Conservation (phyloP, 2,329 filamentous ascomycete genomes). For the Nemania serpens region DNA sequence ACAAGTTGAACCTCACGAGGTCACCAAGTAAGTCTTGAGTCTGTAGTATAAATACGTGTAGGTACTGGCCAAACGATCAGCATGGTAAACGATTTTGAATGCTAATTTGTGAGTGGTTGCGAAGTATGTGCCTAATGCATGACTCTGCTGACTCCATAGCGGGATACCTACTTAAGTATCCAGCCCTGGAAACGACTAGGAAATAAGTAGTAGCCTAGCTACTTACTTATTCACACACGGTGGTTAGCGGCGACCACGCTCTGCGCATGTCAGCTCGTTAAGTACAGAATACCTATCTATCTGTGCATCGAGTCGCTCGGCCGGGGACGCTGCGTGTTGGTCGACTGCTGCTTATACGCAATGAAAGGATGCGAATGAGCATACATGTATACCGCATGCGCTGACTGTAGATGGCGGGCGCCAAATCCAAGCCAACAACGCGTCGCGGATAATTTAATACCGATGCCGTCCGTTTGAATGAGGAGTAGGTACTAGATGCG, state of each 20-base stretch:
- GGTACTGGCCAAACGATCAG: constrained; percentile 8
- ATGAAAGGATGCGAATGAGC: not conserved
- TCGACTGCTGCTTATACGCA: not conserved
- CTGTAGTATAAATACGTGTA: not conserved
- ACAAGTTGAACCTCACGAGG: not conserved
- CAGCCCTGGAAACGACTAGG: not conserved
- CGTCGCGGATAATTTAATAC: not conserved
- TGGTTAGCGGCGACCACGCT: not conserved
- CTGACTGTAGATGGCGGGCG: not conserved
- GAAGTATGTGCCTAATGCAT: constrained; percentile 14
- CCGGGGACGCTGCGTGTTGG: too few species aligned
- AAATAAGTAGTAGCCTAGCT: not conserved
- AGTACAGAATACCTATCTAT: not conserved
- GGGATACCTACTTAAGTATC: not conserved
- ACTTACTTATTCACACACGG: not conserved
- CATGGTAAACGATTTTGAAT: constrained; percentile 12
- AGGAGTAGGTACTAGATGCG: too few species aligned
- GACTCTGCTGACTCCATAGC: constrained; percentile 26
- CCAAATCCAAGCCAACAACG: not conserved
- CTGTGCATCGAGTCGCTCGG: not conserved
- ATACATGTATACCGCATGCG: not conserved
- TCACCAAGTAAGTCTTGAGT: too few species aligned
- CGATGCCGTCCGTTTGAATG: too few species aligned
- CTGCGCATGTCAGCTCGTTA: not conserved
- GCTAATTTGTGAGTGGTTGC: constrained; percentile 15